Percentiles rank a stretch among this genome's conserved stretches.
These are phyloP conservation scores for Danielia reshetovae DNA, from an alignment of 805 yeast genomes.

Conservation along the genomic window DNA sequence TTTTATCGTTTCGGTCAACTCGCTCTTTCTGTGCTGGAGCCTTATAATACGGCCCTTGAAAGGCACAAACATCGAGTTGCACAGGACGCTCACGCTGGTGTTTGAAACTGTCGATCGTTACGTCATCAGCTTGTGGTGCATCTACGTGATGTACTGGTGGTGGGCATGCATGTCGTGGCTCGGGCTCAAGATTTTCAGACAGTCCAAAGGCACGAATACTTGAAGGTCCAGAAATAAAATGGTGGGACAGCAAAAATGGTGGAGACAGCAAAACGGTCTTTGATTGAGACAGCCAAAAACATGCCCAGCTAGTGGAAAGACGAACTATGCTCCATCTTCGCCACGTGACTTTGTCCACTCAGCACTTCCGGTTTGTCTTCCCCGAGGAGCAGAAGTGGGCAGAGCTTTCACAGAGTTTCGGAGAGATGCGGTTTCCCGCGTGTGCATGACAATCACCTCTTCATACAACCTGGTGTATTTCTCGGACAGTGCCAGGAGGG, in stretches of 20 bases:
- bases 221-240: no score
- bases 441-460: constrained; percentile 17
- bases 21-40: constrained; percentile 35
- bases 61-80: constrained; percentile 3
- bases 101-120: constrained; percentile 26
- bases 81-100: constrained; percentile 9
- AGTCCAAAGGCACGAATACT: constrained; percentile 58
- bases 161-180: constrained; percentile 79
- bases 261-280: no score
- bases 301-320: no score
- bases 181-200: constrained; percentile 75
- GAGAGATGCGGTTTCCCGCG: constrained; percentile 24
- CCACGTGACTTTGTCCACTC: constrained; percentile 80
- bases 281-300: no score
- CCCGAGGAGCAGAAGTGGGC: constrained; percentile 27
- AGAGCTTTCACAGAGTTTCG: constrained; percentile 13
- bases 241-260: no score
- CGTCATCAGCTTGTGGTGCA: constrained; percentile 34
- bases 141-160: constrained; percentile 43
- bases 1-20: constrained; percentile 30
- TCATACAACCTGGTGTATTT: constrained; percentile 8
- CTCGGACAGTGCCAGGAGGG: constrained; percentile 2
- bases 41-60: constrained; percentile 29
- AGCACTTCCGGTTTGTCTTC: constrained; percentile 72
- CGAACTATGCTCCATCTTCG: constrained; percentile 35